A percentile compares a stretch with the other conserved stretches of the same genome.
Conservation (phyloP, 1,284 basidiomycete species). For the Sanghuangporus weigelae region DNA sequence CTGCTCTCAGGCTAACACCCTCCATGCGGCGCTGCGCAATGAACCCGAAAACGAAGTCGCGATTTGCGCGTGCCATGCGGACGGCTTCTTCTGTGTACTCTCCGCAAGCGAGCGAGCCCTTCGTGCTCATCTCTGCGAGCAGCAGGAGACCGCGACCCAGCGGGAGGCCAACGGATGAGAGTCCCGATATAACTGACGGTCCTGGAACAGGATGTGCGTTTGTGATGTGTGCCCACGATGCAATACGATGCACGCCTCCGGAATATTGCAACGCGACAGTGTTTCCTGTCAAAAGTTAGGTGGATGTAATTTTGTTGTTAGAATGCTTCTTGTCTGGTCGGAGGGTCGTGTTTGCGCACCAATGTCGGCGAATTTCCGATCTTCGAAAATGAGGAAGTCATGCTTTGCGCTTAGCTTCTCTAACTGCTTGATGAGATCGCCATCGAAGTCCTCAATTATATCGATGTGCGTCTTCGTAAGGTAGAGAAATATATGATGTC, state of each 20-base stretch:
- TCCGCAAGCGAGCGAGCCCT: conserved; percentile 82
- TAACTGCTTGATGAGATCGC: conserved; percentile 67
- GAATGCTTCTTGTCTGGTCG: too few relatives aligned
- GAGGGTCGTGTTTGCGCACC: conserved; percentile 42
- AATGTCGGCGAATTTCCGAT: conserved; percentile 99
- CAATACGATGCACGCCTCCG: conserved; percentile 89
- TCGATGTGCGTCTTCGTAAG: conserved; percentile 88
- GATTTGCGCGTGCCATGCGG: conserved; percentile 75
- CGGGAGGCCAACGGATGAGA: conserved; percentile 81
- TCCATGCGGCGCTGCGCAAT: conserved; percentile 88
- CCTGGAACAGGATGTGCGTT: conserved; percentile 97
- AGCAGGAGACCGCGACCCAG: conserved; percentile 85
- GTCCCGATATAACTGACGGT: conserved; percentile 87
- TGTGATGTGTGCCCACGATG: conserved; percentile 95
- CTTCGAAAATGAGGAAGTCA: conserved; percentile 97
- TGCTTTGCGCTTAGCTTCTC: conserved; percentile 72
- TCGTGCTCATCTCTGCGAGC: conserved; percentile 95
- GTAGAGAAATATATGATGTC: conserved; percentile 13
- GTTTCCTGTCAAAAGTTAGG: conserved; percentile 59
- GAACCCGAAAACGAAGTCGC: conserved; percentile 92
- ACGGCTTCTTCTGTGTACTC: conserved; percentile 85
- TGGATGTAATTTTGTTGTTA: not conserved
- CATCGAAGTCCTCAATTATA: conserved; percentile 90
- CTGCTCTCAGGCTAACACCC: conserved; percentile 40
- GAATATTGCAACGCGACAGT: conserved; percentile 96